Base-by-base conservation (phyloP, 208 protist genomes). In the Leishmania gerbilli region DNA sequence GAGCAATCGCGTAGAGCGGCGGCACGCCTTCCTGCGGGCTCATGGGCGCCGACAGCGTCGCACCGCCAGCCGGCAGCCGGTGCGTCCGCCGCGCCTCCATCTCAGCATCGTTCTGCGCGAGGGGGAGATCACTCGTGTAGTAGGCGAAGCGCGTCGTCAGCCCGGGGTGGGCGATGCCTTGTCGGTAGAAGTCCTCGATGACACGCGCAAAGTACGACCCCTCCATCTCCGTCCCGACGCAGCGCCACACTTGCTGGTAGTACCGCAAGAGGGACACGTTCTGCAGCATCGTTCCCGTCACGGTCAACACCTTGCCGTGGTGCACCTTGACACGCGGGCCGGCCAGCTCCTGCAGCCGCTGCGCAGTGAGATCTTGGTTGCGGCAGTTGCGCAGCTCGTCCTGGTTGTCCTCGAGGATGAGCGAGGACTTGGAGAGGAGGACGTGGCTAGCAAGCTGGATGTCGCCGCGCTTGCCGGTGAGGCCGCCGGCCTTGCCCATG, bases 141-240 rank as follows among this genome's bases (percentile, higher is more conserved):
- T 97, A 98, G 42, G 92, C 89, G 80, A 97, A 97, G 64, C 93
- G 92, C 60, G 92, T 94, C 21, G 71, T 85, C 24, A 98, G 83
- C 53, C 89, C 78, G 15, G 75, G 78, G 62, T 90, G 79, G 64
- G 94, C 83, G 67, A 98, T 94, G 45, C 92, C 95, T 79, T 93
- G 91, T 3, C 91, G 91, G 74, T 93, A 92, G 62, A 94, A 93
- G 76, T 96, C 91, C 71, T 96, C 91, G 64, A 96, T 95, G 55
- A 93, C 91, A 8, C 93, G 88, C 4, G 92, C 93, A 86, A 96
- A 98, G 89, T 97, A 97, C 17, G 86, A 94, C 55, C 91, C 93
- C 87, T 98, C 93, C 95, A 98, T 98, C 85, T 98, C 95, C 45
- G 93, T 90, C 47, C 93, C 93, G 34, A 96, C 86, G 81, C 93